A percentile compares a stretch with the other conserved stretches of the same genome.
Evolutionary conservation across 1,139 yeast species (phyloP).

Genomic region (Arxiozyma telluris): DNA sequence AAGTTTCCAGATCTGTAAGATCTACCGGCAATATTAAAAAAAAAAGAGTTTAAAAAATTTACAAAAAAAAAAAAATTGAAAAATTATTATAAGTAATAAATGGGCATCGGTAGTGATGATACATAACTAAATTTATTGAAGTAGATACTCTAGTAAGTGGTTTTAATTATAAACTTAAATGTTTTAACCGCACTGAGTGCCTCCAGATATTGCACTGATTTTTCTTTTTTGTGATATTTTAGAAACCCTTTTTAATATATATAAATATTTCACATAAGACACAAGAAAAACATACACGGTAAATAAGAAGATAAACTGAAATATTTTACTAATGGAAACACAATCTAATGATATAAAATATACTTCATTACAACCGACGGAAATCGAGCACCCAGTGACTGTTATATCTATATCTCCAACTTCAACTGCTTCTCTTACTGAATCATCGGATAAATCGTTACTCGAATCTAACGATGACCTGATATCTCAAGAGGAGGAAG

Average conservation of each 20-base stretch:
- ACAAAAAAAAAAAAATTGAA: constrained; percentile 13
- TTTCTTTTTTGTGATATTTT: no score
- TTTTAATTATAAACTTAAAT: no score
- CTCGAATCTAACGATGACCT: not conserved
- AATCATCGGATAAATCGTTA: not conserved
- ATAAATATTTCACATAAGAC: no score
- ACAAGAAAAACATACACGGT: not conserved
- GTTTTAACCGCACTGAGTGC: no score
- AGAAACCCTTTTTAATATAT: not conserved
- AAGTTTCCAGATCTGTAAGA: not conserved
- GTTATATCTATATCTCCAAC: not conserved
- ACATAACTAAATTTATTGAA: not conserved
- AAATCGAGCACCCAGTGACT: not conserved
- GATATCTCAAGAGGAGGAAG: not conserved
- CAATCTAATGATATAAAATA: not conserved
- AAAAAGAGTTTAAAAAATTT: no score
- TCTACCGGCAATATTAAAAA: no score
- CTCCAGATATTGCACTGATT: not conserved
- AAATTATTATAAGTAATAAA: constrained; percentile 3
- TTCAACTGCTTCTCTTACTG: constrained; percentile 1
- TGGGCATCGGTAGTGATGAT: not conserved
- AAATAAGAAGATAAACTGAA: not conserved
- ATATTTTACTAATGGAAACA: not conserved
- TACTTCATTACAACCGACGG: not conserved
- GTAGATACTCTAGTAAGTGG: no score